Base-by-base conservation (phyloP, 176 grass and related monocot species). In the Raddia distichophylla region DNA sequence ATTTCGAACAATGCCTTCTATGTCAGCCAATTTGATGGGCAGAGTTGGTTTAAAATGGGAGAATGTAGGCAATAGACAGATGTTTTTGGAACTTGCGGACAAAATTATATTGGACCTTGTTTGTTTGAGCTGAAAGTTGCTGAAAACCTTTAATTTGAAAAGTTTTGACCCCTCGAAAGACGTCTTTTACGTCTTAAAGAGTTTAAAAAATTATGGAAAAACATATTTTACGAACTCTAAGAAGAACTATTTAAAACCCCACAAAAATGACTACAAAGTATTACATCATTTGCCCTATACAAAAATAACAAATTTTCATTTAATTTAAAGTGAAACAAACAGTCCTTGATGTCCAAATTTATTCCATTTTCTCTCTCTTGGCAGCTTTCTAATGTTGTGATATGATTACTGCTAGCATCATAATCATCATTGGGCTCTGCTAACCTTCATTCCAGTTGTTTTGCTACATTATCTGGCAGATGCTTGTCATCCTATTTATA, bases 381-480 rank as follows among this genome's bases (percentile, higher is more conserved):
- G 20, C 42, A 77, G 60, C 43, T 34, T 77, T 59, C 13, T 11
- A 7, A 22, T 22, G 60, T 40, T 77, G 33, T 77, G 60, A 47
- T 54, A 73, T 55, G 13, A 17, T 68, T 43, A 55, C 13, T 0
- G 5, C 22, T 14, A 62, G 22, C 13, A 13, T 32, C 22, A 11
- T 62, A 62, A 13, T 13, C 32, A 19, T 32, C 53, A 58, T 59
- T 34, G 65, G 20, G 51, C 63, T 59, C 7, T 77, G 17, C 45
- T 47, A 17, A 22, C 58, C 40, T 57, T 15, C 40, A 46, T 37
- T 80, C 17, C 43, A 10, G 18, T 71, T 81, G 42, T 81, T 40
- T 71, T 71, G 53, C 20, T 77, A 64, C 63, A 77, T 80, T 69
- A 59, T 47, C 14, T 16, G 45, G 64, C 60, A 65, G 5, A 80